These are phyloP conservation scores for Aspergillus kassunensis DNA, from an alignment of 495 filamentous ascomycete genomes.

Conservation along the genomic window DNA sequence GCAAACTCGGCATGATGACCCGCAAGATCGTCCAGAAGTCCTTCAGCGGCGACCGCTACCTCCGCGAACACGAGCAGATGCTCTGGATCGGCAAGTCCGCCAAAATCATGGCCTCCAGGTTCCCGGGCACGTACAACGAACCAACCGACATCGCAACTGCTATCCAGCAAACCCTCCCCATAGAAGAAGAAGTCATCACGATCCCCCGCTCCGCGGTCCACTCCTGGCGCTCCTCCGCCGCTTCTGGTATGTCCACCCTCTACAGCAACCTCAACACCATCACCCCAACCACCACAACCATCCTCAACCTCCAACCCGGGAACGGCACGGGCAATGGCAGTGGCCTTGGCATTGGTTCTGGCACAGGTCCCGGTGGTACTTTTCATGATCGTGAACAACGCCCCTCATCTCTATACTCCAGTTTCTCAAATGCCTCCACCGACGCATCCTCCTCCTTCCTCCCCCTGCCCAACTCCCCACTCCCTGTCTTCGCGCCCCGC, in stretches of 20 bases:
- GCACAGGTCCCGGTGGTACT: no score
- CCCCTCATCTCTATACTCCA: conserved; percentile 28
- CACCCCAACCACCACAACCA: background rate
- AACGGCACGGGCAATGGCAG: no score
- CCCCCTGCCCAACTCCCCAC: conserved; percentile 23
- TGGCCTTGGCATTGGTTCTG: no score
- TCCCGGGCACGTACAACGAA: conserved; percentile 24
- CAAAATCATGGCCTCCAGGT: conserved; percentile 36
- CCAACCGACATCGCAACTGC: conserved; percentile 26
- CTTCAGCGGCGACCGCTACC: conserved; percentile 59
- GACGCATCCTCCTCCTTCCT: conserved; percentile 30
- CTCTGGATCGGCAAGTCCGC: conserved; percentile 57
- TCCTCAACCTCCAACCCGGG: no score
- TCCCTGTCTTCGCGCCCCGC: conserved; percentile 39
- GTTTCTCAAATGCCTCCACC: conserved; percentile 30
- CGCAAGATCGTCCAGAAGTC: conserved; percentile 57
- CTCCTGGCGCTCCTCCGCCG: conserved; percentile 39
- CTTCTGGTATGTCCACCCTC: conserved; percentile 33
- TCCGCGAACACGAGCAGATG: conserved; percentile 68
- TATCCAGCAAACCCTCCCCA: conserved; percentile 25
- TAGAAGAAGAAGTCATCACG: conserved; percentile 41
- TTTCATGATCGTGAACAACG: conserved; percentile 19
- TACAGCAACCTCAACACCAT: conserved; percentile 33
- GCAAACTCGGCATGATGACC: conserved; percentile 57
- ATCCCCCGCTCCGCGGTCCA: conserved; percentile 35